These are phyloP conservation scores for Collariella sp. DNA, from an alignment of 495 filamentous ascomycete genomes.

Conservation along the genomic window DNA sequence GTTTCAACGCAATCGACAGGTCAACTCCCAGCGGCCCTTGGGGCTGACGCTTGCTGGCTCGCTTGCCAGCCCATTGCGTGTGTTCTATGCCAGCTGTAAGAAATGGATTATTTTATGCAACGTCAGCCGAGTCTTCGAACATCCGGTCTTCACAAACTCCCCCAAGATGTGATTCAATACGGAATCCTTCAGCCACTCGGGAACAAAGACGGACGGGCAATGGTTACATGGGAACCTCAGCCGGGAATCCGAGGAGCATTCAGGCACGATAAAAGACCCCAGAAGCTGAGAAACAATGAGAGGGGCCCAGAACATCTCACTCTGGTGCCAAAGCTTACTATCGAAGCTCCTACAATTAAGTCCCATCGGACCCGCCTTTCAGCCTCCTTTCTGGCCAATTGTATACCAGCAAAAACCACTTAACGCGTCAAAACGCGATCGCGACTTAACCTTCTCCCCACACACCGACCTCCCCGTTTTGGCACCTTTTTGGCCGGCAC, in stretches of 20 bases:
- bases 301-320: too few species aligned
- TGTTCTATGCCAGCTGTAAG: neutral
- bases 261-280: too few species aligned
- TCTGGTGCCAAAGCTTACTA: too few species aligned
- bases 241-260: neutral
- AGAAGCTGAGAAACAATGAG: too few species aligned
- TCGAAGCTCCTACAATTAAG: too few species aligned
- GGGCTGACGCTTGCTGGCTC: neutral
- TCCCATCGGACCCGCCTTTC: too few species aligned
- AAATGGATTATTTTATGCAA: constrained; percentile 4
- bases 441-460: constrained; percentile 7
- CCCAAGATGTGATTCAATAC: neutral
- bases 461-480: neutral
- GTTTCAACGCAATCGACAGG: constrained; percentile 1
- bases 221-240: too few species aligned
- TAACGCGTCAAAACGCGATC: constrained; percentile 24
- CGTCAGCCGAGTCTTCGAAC: neutral
- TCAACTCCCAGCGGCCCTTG: neutral
- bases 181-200: too few species aligned
- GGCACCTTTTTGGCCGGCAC: neutral
- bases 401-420: constrained; percentile 6
- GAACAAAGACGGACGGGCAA: too few species aligned
- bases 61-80: neutral
- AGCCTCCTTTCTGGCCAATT: too few species aligned
- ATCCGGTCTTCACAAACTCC: neutral